Base-by-base conservation (phyloP, 1,139 yeast species). In the Lodderomyces pseudojiufengensis region DNA sequence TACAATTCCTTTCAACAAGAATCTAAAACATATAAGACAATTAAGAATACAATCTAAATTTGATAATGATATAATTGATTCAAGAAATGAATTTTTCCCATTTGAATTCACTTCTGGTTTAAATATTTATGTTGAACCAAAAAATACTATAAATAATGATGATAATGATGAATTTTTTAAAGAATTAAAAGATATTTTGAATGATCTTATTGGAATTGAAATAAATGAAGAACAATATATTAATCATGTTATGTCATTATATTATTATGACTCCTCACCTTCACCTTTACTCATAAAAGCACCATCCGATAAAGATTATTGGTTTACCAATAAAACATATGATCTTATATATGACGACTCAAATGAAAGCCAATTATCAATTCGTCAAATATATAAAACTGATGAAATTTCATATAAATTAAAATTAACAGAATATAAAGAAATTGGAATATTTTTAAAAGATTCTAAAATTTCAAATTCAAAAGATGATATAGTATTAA, bases 391-490 rank as follows among this genome's bases (percentile, higher is more conserved):
- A 41, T 29, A 33, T 13, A 29, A 35, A 8, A 33, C 40, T n/a
- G 11, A 33, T 3, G 28, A 42, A 4, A 32, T 50, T 2, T 29
- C 42, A 3, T 34, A 39, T 24, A 4, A 32, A 5, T 28, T 32
- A 24, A 36, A 40, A 10, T 32, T 39, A 3, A 38, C 36, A 3
- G 27, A 34, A 3, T 50, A 52, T 30, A 57, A 55, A 31, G 73
- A 66, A 43, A 46, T 65, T 9, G 73, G 73, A 1, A 39, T 66
- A 6, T 66, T 66, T 41, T 41, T 58, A 28, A 40, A 56, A 6
- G 72, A 65, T 33, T 27, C 27, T 4, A 47, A 49, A 3, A 42
- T 44, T 5, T 52, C 61, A 20, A 48, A 60, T n/a, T 38, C 54
- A 2, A 33, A 41, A 1, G 69, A 65, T 34, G 73, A 66, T 43